Base-by-base conservation (phyloP, 2,329 filamentous ascomycete genomes). In the Fusarium phyllophilum region DNA sequence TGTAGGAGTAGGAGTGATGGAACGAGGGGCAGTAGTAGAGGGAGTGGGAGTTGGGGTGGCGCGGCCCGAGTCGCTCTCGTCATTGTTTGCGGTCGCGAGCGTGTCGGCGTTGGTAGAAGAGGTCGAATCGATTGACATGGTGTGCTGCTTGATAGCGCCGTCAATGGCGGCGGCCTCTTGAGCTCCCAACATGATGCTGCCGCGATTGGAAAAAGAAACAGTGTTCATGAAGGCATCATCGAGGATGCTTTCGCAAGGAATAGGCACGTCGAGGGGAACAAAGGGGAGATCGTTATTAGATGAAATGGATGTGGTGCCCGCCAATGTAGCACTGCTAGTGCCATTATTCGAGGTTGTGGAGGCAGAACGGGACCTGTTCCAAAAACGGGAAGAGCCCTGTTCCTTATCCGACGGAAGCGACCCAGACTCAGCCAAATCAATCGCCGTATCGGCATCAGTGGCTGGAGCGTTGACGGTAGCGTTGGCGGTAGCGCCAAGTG, bases 181-280 rank as follows among this genome's bases (percentile, higher is more conserved):
- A 60, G 85, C 86, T 70, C 87, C 85, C 78, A 91, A 85, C 85
- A 92, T 89, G 76, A 92, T 84, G 81, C 89, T 91, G 73, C 90
- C 90, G 75, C 90, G 85, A 71, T 90, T 90, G 65, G 89, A 91
- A 78, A 92, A 92, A 73, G 86, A 86, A 73, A 92, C 81, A 63
- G 85, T 84, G 73, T 83, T 85, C 77, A 91, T 80, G 78, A 89
- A 88, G 76, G 87, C 88, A 82, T 90, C 87, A 70, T 89, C 89
- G 72, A 90, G 82, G 62, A 91, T 83, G 76, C 81, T 84, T 64
- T 88, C 87, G 62, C 86, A 87, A 48, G 89, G 89, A 76, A 91
- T 90, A 66, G 82, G 79, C 55, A 89, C 87, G 77, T 84, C 86
- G 78, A 91, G 85, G 67, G 88, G 88, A 68, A 84, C 84, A 76